Base-by-base conservation (phyloP, 306 rosid genomes). In the Senna siamea region DNA sequence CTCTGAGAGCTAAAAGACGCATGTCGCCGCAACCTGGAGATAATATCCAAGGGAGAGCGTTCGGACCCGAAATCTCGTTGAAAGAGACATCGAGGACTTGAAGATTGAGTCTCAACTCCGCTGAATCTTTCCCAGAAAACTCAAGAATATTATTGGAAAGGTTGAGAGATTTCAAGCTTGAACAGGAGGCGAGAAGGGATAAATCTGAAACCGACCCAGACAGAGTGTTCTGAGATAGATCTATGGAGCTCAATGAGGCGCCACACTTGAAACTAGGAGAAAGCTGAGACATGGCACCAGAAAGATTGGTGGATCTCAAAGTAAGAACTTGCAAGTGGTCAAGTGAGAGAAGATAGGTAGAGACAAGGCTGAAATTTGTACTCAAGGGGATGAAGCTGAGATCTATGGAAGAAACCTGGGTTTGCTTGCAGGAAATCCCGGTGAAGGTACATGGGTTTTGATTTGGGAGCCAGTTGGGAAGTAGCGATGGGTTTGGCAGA, bases 211-310 rank as follows among this genome's bases (percentile, higher is more conserved):
- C 14, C 6, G 87, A 76, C 0, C 90, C 95, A 15, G 92, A 88
- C 41, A 95, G 22, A 6, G 35, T 1, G 86, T 95, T 95, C 2
- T 20, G 78, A 1, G 99, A 81, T 9, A 95, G 99, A 92, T 95
- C 98, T 82, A 95, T 0, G 75, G 81, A 1, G 70, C 83, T 38
- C 44, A 95, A 82, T 11, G 86, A 34, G 62, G 89, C 26, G 69
- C 82, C 9, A 65, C 99, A 92, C 76, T 81, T 83, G 65, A 80
- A 73, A 18, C 61, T 66, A 7, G 70, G 10, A 0, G 78, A 20
- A 28, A 77, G 64, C 20, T 5, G 15, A 56, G 80, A 75, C 76
- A 89, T 69, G 82, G 93, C 5, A 30, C 96, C 97, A 1, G 86
- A 66, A 28, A 95, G 90, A 78, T 83, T 79, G 1, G 90, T 51